Conservation (phyloP, 2,329 filamentous ascomycete genomes). For the Hypoxylon sp. region DNA sequence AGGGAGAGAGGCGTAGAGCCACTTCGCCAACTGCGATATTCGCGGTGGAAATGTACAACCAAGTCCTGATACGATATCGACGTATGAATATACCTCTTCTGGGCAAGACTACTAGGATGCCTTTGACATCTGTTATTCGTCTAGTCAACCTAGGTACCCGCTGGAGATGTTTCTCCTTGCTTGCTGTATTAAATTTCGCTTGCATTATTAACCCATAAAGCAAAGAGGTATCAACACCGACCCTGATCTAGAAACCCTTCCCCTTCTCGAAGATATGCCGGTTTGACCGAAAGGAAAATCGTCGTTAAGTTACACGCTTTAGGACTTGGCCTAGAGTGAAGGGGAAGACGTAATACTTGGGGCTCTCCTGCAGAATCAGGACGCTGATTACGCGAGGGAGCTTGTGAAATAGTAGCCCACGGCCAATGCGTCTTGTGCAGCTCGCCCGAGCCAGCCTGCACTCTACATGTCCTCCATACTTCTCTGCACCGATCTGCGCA, state of each 20-base stretch:
- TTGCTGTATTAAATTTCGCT: slow-evolving; percentile 4
- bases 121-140: too few species aligned
- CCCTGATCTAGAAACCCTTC: slow-evolving; percentile 36
- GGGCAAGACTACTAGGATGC: too few species aligned
- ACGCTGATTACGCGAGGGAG: slow-evolving; percentile 13
- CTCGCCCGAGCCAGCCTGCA: background rate
- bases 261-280: slow-evolving; percentile 16
- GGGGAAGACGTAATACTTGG: background rate
- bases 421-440: background rate
- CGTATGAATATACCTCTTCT: too few species aligned
- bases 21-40: too few species aligned
- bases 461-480: slow-evolving; percentile 65
- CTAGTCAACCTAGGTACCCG: too few species aligned
- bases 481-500: slow-evolving; percentile 79
- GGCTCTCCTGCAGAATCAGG: slow-evolving; percentile 3
- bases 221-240: slow-evolving; percentile 43
- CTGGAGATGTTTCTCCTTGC: background rate
- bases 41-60: too few species aligned
- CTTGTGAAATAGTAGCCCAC: slow-evolving; percentile 1
- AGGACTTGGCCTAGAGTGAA: background rate
- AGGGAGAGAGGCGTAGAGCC: too few species aligned
- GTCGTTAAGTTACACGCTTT: slow-evolving; percentile 1
- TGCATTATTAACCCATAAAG: slow-evolving; percentile 13
- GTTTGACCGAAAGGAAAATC: slow-evolving; percentile 24
- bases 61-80: background rate